These are phyloP conservation scores for Phaeosphaeria sp. DNA, from an alignment of 2,329 filamentous ascomycete species.

Conservation along the genomic window DNA sequence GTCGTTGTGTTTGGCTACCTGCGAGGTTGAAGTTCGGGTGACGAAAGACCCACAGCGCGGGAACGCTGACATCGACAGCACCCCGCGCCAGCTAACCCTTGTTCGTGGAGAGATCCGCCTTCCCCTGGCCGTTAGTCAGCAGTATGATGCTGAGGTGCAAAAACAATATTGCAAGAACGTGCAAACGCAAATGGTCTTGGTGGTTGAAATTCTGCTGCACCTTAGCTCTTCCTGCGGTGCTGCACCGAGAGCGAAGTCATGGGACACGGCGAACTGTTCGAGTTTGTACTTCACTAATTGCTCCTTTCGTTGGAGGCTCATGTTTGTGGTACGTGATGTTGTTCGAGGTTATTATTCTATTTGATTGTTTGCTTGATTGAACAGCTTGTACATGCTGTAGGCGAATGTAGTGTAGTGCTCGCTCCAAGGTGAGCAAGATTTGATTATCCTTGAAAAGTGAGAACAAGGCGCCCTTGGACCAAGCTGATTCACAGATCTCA, in stretches of 20 bases:
- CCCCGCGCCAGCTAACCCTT: not conserved
- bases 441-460: not conserved
- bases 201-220: not conserved
- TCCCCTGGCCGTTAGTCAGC: not conserved
- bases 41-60: conserved; percentile 9
- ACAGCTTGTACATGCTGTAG: not conserved
- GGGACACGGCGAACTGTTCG: too few relatives aligned
- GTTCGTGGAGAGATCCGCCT: not conserved
- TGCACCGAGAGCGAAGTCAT: too few relatives aligned
- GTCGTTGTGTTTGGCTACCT: conserved; percentile 5
- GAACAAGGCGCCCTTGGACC: not conserved
- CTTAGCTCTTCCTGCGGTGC: too few relatives aligned
- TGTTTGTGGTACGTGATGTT: too few relatives aligned
- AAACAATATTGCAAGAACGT: not conserved
- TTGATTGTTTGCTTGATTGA: not conserved
- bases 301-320: too few relatives aligned
- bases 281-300: too few relatives aligned
- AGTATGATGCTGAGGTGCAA: not conserved
- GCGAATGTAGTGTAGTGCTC: not conserved
- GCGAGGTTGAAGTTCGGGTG: conserved; percentile 12
- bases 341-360: too few relatives aligned
- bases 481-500: not conserved
- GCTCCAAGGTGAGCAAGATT: not conserved
- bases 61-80: not conserved
- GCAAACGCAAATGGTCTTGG: not conserved